These are phyloP conservation scores for Ustulina deusta DNA, from an alignment of 2,329 filamentous ascomycete genomes.

Conservation along the genomic window DNA sequence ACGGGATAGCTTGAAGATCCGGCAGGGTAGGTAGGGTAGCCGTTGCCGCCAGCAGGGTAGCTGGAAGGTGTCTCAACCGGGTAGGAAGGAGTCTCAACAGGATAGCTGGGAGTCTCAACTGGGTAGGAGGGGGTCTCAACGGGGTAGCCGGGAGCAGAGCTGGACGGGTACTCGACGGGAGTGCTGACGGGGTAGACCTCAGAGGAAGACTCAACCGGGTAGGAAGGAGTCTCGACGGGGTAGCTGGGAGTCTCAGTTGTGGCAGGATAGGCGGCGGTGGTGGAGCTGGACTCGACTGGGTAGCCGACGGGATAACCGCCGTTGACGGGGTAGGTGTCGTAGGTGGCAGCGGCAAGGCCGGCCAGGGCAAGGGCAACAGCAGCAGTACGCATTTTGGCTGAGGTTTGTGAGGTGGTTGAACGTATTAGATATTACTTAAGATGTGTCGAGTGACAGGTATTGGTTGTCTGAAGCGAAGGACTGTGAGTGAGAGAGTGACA, in stretches of 20 bases:
- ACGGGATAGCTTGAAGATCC: conserved; percentile 16
- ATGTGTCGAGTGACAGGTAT: conserved; percentile 40
- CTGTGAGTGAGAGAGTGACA: conserved; percentile 38
- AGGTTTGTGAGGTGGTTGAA: conserved; percentile 31
- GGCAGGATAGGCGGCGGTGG: conserved; percentile 15
- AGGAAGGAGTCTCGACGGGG: conserved; percentile 24
- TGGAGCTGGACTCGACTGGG: conserved; percentile 34
- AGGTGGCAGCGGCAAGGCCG: conserved; percentile 38
- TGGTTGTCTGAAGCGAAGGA: conserved; percentile 40
- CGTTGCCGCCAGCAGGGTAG: conserved; percentile 29
- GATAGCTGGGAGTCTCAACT: conserved; percentile 17
- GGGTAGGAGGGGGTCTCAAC: conserved; percentile 29
- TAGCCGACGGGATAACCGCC: conserved; percentile 35
- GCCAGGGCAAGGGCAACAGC: conserved; percentile 38
- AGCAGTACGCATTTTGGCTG: conserved; percentile 42
- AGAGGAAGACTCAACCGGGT: conserved; percentile 14
- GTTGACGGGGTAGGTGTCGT: conserved; percentile 37
- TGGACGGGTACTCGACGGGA: conserved; percentile 18
- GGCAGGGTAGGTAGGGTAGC: conserved; percentile 30
- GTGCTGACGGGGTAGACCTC: conserved; percentile 19
- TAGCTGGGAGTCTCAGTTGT: conserved; percentile 15
- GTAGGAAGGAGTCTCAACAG: conserved; percentile 25
- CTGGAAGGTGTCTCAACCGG: conserved; percentile 18
- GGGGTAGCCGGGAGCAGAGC: conserved; percentile 30
- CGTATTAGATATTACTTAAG: conserved; percentile 44